Conservation (phyloP, 108 stramenopile species). For the Nitzschia sp. region DNA sequence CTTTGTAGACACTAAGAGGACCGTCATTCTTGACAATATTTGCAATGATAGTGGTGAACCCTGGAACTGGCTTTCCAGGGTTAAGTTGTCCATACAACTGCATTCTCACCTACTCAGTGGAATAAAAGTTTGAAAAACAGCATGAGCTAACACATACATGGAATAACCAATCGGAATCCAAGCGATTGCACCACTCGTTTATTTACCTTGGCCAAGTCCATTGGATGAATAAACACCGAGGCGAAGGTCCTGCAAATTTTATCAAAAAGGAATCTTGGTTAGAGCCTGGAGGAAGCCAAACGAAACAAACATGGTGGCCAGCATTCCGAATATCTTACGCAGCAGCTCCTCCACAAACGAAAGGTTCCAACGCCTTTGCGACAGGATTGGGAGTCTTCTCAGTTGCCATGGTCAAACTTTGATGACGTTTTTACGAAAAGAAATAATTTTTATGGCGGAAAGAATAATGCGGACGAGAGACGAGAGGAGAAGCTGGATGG, state of each 20-base stretch:
- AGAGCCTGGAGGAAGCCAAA: too few relatives aligned
- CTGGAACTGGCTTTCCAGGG: conserved; percentile 86
- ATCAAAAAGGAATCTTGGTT: too few relatives aligned
- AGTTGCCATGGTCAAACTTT: conserved; percentile 1
- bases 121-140: background rate
- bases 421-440: too few relatives aligned
- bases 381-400: conserved; percentile 19
- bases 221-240: conserved; percentile 92
- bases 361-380: conserved; percentile 77
- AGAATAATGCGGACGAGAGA: background rate
- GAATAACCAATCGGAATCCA: background rate
- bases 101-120: conserved; percentile 60
- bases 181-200: background rate
- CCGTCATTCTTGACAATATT: conserved; percentile 86
- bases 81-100: conserved; percentile 92
- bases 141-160: conserved; percentile 1
- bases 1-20: conserved; percentile 80
- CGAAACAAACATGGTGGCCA: too few relatives aligned
- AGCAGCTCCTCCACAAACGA: conserved; percentile 91
- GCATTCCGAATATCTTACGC: too few relatives aligned
- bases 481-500: too few relatives aligned
- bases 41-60: conserved; percentile 67
- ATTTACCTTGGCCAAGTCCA: conserved; percentile 95
- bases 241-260: too few relatives aligned
- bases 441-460: background rate